These are phyloP conservation scores for Fusarium sp. DNA, from an alignment of 2,329 filamentous ascomycete genomes.

Conservation along the genomic window DNA sequence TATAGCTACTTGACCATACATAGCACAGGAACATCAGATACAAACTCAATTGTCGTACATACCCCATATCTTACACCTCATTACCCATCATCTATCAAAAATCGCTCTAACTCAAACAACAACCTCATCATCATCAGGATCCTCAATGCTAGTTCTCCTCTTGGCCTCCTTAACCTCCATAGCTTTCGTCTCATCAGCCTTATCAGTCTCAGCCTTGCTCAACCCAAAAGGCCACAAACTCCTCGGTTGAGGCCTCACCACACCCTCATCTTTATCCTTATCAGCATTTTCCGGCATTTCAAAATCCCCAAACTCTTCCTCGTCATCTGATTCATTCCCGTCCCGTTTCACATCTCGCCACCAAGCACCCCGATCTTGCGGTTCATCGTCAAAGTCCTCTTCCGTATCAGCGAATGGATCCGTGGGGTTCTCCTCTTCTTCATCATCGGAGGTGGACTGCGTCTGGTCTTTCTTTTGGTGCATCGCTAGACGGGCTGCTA, in stretches of 20 bases:
- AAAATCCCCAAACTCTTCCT: slow-evolving; percentile 76
- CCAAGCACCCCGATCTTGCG: slow-evolving; percentile 58
- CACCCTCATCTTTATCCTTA: slow-evolving; percentile 54
- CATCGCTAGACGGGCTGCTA: slow-evolving; percentile 87
- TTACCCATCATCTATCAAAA: slow-evolving; percentile 17
- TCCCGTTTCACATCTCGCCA: slow-evolving; percentile 61
- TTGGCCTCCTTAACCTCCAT: slow-evolving; percentile 66
- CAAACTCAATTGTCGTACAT: not conserved
- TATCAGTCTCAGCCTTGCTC: slow-evolving; percentile 52
- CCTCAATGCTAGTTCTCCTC: slow-evolving; percentile 68
- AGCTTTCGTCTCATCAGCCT: slow-evolving; percentile 53
- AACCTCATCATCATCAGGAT: slow-evolving; percentile 66
- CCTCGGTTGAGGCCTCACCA: slow-evolving; percentile 66
- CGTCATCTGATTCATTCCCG: slow-evolving; percentile 62
- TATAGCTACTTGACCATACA: no score
- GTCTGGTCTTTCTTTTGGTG: slow-evolving; percentile 72
- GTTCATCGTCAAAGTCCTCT: slow-evolving; percentile 65
- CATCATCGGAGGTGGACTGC: slow-evolving; percentile 58
- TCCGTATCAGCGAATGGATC: slow-evolving; percentile 63
- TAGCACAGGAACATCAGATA: no score
- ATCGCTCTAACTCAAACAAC: slow-evolving; percentile 48
- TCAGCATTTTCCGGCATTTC: slow-evolving; percentile 68
- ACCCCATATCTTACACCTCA: slow-evolving; percentile 38
- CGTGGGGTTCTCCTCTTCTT: slow-evolving; percentile 50
- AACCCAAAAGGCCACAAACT: slow-evolving; percentile 70